A percentile compares a stretch with the other conserved stretches of the same genome.
Evolutionary conservation across 495 filamentous ascomycete species (phyloP).

Genomic region (Penicillium bovifimosum): DNA sequence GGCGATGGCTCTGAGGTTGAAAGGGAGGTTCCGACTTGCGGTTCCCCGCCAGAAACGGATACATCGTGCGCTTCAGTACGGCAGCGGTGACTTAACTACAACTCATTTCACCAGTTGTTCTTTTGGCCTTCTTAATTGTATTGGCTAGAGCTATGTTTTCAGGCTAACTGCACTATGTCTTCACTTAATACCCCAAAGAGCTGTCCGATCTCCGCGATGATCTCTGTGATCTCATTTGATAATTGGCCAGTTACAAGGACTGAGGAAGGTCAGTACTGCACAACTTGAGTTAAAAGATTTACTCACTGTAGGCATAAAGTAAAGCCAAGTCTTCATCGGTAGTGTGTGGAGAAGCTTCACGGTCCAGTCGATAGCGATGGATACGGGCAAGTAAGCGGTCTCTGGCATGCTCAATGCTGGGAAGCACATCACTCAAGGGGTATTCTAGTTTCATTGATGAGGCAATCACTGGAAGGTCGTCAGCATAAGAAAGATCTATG

Average conservation of each 20-base stretch:
- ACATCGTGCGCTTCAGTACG: conserved; percentile 9
- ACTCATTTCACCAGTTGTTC: background rate
- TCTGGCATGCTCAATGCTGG: conserved; percentile 70
- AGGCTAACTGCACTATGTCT: conserved; percentile 58
- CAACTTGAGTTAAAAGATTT: background rate
- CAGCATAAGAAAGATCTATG: conserved; percentile 7
- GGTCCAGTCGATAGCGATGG: conserved; percentile 72
- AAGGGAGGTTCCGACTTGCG: conserved; percentile 19
- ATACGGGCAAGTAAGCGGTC: conserved; percentile 87
- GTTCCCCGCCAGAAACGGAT: conserved; percentile 28
- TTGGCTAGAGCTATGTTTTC: background rate
- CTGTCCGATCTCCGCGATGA: conserved; percentile 45
- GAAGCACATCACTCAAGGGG: conserved; percentile 80
- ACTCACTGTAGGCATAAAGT: conserved; percentile 67
- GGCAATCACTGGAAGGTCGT: conserved; percentile 60
- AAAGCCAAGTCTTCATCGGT: conserved; percentile 66
- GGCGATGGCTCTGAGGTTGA: conserved; percentile 23
- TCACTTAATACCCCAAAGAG: conserved; percentile 73
- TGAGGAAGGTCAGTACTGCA: conserved; percentile 11
- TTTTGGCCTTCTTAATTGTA: background rate
- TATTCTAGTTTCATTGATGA: conserved; percentile 91
- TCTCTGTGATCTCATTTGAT: conserved; percentile 44
- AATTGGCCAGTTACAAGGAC: conserved; percentile 51
- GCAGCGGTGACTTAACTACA: background rate
- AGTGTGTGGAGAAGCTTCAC: conserved; percentile 45